Percentiles rank a stretch among this genome's conserved stretches.
These are phyloP conservation scores for Ascochyta lentis DNA, from an alignment of 2,329 filamentous ascomycete genomes.

Conservation along the genomic window DNA sequence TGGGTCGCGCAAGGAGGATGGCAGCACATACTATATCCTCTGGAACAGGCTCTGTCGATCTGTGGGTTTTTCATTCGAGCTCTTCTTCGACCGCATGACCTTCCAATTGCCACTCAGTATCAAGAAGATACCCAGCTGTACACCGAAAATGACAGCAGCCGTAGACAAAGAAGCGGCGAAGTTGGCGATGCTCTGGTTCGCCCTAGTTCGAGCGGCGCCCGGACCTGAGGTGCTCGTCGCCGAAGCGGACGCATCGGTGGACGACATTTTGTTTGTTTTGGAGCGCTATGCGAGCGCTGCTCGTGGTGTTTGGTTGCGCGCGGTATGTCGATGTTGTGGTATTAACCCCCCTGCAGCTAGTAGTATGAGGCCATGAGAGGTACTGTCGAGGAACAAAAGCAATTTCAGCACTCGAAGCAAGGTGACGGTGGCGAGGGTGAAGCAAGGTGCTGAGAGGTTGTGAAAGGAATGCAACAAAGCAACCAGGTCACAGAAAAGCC, in stretches of 20 bases:
- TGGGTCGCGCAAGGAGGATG: background rate
- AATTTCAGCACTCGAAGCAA: background rate
- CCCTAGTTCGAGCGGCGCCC: background rate
- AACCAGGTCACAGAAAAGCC: slow-evolving; percentile 5
- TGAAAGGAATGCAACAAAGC: slow-evolving; percentile 15
- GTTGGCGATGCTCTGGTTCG: slow-evolving; percentile 47
- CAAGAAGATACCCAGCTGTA: slow-evolving; percentile 44
- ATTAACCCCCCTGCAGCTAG: slow-evolving; percentile 1
- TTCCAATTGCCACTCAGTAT: slow-evolving; percentile 50
- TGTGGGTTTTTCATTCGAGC: slow-evolving; percentile 23
- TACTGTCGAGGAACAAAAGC: background rate
- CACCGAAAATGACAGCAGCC: slow-evolving; percentile 45
- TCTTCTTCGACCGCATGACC: slow-evolving; percentile 32
- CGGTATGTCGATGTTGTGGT: slow-evolving; percentile 1
- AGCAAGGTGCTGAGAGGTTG: slow-evolving; percentile 6
- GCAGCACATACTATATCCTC: slow-evolving; percentile 45
- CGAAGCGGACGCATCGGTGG: background rate
- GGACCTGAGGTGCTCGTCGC: background rate
- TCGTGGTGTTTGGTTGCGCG: slow-evolving; percentile 3
- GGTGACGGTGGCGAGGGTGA: slow-evolving; percentile 1
- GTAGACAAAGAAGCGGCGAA: slow-evolving; percentile 48
- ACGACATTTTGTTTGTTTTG: slow-evolving; percentile 1
- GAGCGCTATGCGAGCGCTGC: slow-evolving; percentile 11
- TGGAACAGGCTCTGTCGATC: slow-evolving; percentile 46
- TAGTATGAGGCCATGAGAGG: slow-evolving; percentile 9